phyloP scores from a whole-genome alignment of 2,329 filamentous ascomycete genomes.

The Fusarium pseudoanthophilum region DNA sequence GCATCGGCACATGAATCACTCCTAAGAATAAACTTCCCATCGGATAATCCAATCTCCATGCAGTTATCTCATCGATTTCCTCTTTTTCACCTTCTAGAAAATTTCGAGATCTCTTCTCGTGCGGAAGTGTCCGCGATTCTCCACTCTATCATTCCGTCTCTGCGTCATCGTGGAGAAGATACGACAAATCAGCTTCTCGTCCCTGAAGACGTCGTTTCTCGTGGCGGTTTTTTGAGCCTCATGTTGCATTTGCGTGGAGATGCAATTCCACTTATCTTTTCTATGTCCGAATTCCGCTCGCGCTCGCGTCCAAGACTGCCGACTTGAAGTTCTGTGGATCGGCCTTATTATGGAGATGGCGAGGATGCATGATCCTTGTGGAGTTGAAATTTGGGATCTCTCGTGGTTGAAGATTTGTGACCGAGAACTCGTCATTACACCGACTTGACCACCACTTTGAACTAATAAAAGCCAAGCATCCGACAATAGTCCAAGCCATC shows the following conservation, averaged over 20 bases:
- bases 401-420: background rate
- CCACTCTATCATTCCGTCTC: background rate
- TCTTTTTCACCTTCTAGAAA: background rate
- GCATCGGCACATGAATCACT: background rate
- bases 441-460: background rate
- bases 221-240: background rate
- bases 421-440: background rate
- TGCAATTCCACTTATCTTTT: background rate
- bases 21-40: too few relatives aligned
- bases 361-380: background rate
- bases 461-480: background rate
- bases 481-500: background rate
- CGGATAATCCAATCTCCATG: background rate
- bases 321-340: background rate
- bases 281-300: background rate
- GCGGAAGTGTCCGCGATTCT: background rate
- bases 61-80: too few relatives aligned
- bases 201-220: background rate
- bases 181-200: background rate
- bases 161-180: background rate
- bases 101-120: background rate
- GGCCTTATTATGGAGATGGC: background rate
- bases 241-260: background rate
- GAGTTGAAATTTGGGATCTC: background rate
- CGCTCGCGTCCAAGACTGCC: constrained; percentile 3